A percentile compares a stretch with the other conserved stretches of the same genome.
Evolutionary conservation across 805 yeast species (phyloP).

Genomic region (Diddensiella transvaalensis): DNA sequence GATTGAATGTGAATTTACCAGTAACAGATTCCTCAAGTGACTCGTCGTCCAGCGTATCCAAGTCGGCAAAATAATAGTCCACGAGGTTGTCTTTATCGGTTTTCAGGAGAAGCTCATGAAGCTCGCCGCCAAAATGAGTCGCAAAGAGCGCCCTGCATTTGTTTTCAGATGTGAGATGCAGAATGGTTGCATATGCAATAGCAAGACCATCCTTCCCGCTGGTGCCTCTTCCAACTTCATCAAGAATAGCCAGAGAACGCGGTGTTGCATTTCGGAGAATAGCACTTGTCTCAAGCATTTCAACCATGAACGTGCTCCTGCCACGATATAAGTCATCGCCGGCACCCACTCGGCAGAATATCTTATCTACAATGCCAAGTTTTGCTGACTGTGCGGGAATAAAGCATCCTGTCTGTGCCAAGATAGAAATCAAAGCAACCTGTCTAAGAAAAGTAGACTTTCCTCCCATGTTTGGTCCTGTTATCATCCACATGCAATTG

Average conservation of each 20-base stretch:
- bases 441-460: constrained; percentile 75
- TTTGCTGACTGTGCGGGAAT: constrained; percentile 63
- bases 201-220: constrained; percentile 81
- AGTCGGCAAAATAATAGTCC: constrained; percentile 27
- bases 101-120: constrained; percentile 39
- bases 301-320: constrained; percentile 89
- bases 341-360: constrained; percentile 77
- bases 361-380: constrained; percentile 70
- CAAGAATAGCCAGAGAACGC: constrained; percentile 71
- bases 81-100: constrained; percentile 28
- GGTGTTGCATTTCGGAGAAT: constrained; percentile 64
- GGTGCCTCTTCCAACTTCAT: constrained; percentile 89
- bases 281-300: constrained; percentile 78
- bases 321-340: constrained; percentile 73
- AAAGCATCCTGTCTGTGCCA: constrained; percentile 75
- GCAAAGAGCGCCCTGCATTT: constrained; percentile 80
- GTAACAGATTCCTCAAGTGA: constrained; percentile 1
- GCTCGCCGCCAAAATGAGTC: constrained; percentile 71
- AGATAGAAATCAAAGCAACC: constrained; percentile 59
- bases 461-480: constrained; percentile 93
- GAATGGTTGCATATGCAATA: constrained; percentile 72
- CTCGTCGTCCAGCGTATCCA: constrained; percentile 9
- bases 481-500: constrained; percentile 52
- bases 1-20: constrained; percentile 39
- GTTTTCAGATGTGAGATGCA: constrained; percentile 50